These are phyloP conservation scores for Hansenula lynferdii DNA, from an alignment of 1,139 yeast species.

Conservation along the genomic window DNA sequence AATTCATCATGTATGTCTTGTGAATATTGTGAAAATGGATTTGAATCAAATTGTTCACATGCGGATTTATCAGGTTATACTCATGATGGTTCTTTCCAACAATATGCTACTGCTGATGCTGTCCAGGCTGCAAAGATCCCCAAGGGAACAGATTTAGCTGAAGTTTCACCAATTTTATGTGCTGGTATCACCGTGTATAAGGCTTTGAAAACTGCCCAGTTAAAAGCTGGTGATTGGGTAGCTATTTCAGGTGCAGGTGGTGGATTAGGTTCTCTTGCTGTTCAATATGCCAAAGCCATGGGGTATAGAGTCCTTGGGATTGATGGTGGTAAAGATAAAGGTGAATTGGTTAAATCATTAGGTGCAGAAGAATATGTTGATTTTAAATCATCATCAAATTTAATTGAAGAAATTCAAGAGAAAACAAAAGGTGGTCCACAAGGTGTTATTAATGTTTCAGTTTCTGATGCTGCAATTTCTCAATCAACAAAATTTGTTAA, in stretches of 20 bases:
- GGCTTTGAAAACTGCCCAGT: conserved; percentile 67
- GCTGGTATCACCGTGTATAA: conserved; percentile 86
- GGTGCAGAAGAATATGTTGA: conserved; percentile 75
- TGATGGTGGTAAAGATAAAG: conserved; percentile 71
- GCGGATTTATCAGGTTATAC: conserved; percentile 77
- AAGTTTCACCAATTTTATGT: conserved; percentile 73
- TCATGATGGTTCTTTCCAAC: conserved; percentile 81
- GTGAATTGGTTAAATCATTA: conserved; percentile 43
- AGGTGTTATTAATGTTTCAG: conserved; percentile 77
- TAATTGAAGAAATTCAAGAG: conserved; percentile 46
- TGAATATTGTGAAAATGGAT: conserved; percentile 64
- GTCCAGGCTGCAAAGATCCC: conserved; percentile 81
- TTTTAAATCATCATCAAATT: conserved; percentile 47
- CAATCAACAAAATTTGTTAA: conserved; percentile 69
- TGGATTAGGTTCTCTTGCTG: conserved; percentile 77
- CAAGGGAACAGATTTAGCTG: conserved; percentile 63
- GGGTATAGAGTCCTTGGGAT: conserved; percentile 74
- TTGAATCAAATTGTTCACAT: conserved; percentile 64
- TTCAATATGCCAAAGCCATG: conserved; percentile 81
- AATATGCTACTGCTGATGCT: conserved; percentile 82
- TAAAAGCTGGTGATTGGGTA: conserved; percentile 73
- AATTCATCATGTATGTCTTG: conserved; percentile 72
- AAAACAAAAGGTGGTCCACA: conserved; percentile 77
- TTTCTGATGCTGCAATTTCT: conserved; percentile 66
- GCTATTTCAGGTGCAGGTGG: conserved; percentile 83